Base-by-base conservation (phyloP, 352 stramenopile genomes). In the Phytopythium vexans region DNA sequence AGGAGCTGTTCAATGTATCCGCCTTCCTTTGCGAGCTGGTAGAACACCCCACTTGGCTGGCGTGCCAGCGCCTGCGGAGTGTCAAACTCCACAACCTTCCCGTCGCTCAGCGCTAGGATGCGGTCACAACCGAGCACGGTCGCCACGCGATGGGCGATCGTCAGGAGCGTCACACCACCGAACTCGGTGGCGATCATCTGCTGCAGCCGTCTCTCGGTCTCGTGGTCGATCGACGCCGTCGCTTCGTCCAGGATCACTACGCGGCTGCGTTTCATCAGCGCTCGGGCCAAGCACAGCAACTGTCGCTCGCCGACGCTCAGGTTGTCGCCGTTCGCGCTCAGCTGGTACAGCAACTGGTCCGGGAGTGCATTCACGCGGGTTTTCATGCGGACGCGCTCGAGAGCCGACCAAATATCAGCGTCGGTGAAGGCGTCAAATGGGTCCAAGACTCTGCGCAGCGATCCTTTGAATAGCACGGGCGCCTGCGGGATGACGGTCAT, bases 71-170 rank as follows among this genome's bases (percentile, higher is more conserved):
- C 61, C 7, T 58, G 50, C 2, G 89, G 91, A 31, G 74, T 79
- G 60, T 96, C 91, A 55, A 89, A 94, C 57, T 97, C 89, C 7
- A 78, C 76, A 37, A 96, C 77, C 31, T 63, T 57, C 4, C 89
- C 89, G 56, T 90, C 68, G 49, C 94, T 85, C 57, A 97, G 59
- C 16, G 97, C 88, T 27, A 97, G 54, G 27, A 98, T 72, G 35
- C 73, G 68, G 51, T 99, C 92, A 56, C 88, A 97, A 40, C 97
- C 75, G 64, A 97, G 85, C 54, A 99, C 98, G 3, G 94, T 98
- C 49, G 92, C 82, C 12, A 97, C 64, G 16, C 91, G 69, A 71
- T 98, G 93, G 3, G 95, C 93, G 60, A 98, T 97, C 8, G 92
- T 98, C 14, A 98, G 61, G 34, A 97, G 74, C 21, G 94, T 98